These are phyloP conservation scores for Daedaleopsis sinensis DNA, from an alignment of 768 basidiomycete genomes.

Conservation along the genomic window DNA sequence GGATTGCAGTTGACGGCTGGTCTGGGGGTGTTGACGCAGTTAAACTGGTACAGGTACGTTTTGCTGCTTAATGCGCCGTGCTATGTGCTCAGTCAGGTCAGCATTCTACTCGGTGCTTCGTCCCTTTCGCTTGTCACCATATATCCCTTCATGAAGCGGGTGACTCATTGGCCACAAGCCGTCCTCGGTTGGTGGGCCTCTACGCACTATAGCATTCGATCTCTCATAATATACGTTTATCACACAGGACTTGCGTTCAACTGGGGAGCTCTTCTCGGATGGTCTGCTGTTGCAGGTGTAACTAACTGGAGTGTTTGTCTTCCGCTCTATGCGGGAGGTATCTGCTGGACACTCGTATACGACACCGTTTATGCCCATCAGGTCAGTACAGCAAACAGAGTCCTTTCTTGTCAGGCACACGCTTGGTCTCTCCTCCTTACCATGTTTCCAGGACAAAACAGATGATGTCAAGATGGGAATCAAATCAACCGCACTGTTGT, in stretches of 20 bases:
- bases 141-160: conserved; percentile 96
- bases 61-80: too few species aligned
- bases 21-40: conserved; percentile 81
- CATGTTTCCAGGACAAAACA: conserved; percentile 70
- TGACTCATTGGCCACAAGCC: conserved; percentile 97
- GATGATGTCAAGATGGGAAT: conserved; percentile 91
- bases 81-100: conserved; percentile 31
- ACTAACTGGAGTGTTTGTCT: conserved; percentile 83
- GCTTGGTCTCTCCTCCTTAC: neutral
- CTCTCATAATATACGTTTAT: too few species aligned
- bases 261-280: conserved; percentile 95
- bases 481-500: conserved; percentile 92
- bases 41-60: conserved; percentile 92
- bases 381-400: conserved; percentile 41
- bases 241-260: conserved; percentile 87
- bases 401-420: neutral
- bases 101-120: conserved; percentile 90
- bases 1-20: conserved; percentile 81
- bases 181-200: conserved; percentile 72
- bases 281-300: conserved; percentile 87
- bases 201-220: neutral
- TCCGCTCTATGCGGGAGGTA: conserved; percentile 87
- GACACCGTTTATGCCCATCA: conserved; percentile 99
- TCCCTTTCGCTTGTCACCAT: conserved; percentile 85
- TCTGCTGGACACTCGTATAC: conserved; percentile 95